Evolutionary conservation across 75 land plant species (phyloP), one percentile per base, ranked within the genome.

Genomic region (Pinus albicaulis): DNA sequence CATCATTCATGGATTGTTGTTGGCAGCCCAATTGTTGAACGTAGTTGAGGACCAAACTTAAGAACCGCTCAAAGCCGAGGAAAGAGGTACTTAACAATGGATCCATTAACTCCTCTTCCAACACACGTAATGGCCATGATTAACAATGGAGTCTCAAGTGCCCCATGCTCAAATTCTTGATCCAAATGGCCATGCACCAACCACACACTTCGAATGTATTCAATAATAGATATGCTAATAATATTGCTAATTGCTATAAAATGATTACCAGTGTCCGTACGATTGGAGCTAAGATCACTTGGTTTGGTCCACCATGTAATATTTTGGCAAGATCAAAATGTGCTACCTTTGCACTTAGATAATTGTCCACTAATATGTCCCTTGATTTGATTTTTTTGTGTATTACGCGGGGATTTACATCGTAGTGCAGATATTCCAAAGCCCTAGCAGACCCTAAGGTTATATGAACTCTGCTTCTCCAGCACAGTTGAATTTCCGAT

Each of bases 81-180:
- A n/a, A n/a, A n/a, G n/a, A n/a, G n/a, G n/a, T n/a, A n/a, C n/a
- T n/a, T n/a, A n/a, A n/a, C n/a, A n/a, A n/a, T n/a, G n/a, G n/a
- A n/a, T n/a, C n/a, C n/a, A 76, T 82, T 31, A 82, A 22, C 17
- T 66, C 36, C 48, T 2, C 22, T 3, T 3, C 17, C 1, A 36
- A 3, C 7, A 0, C 22, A 19, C 38, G 19, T 66, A 17, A 19
- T 7, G 12, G n/a, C 19, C 70, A 11, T 89, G 89, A 95, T 95
- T n/a, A n/a, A n/a, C n/a, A n/a, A n/a, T 90, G 90, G 53, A 87
- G 85, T 6, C 88, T 89, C 28, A 92, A 62, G 64, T 90, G 88
- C 65, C 84, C 82, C 24, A 93, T 89, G 91, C 86, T 85, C 83
- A 85, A 92, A 89, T 74, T 92, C 91, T 36, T 91, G 94, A 74